These are phyloP conservation scores for Allium cepa DNA, from an alignment of 106 monocot genomes.

Conservation along the genomic window DNA sequence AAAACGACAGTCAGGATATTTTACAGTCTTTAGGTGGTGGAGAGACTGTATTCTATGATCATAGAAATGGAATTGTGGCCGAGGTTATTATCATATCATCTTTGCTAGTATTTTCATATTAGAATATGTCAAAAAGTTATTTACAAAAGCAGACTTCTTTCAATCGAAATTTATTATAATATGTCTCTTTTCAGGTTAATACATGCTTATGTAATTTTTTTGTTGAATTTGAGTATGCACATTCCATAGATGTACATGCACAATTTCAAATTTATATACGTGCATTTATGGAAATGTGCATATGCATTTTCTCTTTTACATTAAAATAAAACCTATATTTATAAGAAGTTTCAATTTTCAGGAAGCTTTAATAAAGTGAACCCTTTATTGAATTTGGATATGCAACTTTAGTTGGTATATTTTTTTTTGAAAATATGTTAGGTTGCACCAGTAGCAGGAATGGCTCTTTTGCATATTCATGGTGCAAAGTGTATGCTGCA, in stretches of 20 bases:
- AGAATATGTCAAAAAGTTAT: not conserved
- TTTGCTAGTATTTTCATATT: not conserved
- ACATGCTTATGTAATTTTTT: no score
- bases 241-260: no score
- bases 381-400: not conserved
- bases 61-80: slow-evolving; percentile 49
- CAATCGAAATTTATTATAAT: no score
- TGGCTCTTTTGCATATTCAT: slow-evolving; percentile 91
- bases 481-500: slow-evolving; percentile 89
- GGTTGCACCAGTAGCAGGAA: slow-evolving; percentile 86
- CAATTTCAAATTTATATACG: no score
- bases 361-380: not conserved
- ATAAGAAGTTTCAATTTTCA: no score
- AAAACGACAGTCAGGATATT: slow-evolving; percentile 18
- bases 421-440: not conserved
- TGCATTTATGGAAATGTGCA: no score
- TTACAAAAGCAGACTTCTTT: no score
- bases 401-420: not conserved
- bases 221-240: no score
- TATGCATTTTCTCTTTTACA: no score
- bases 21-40: slow-evolving; percentile 56
- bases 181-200: no score
- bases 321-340: no score
- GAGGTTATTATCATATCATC: slow-evolving; percentile 28
- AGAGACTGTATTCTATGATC: slow-evolving; percentile 92